Percentiles rank a stretch among this genome's conserved stretches.
Evolutionary conservation across 257 asterid genomes (phyloP).

Genomic region (Solanum ossicruentum): DNA sequence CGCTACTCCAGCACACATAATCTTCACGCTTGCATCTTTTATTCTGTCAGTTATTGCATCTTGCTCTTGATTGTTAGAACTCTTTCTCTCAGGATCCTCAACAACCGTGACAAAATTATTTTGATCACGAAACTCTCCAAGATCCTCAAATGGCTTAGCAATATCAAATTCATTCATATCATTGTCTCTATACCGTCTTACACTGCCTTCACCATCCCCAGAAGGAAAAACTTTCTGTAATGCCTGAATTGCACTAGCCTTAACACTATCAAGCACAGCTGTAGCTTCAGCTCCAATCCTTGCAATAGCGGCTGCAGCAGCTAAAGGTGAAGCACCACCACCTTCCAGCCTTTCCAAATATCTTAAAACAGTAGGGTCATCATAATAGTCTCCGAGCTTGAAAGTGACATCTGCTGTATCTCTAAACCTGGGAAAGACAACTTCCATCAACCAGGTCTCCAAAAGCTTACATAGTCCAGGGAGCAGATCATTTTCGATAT

Average conservation of each 20-base stretch:
- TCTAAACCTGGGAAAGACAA: conserved; percentile 90
- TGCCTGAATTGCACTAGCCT: conserved; percentile 75
- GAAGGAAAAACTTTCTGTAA: conserved; percentile 77
- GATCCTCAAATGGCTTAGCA: conserved; percentile 10
- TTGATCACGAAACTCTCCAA: conserved; percentile 12
- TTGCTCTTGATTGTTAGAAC: conserved; percentile 36
- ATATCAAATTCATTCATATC: neutral
- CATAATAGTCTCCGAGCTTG: conserved; percentile 94
- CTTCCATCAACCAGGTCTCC: conserved; percentile 97
- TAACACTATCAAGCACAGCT: conserved; percentile 91
- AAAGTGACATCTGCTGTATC: conserved; percentile 59
- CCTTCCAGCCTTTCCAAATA: conserved; percentile 86
- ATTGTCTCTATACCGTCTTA: conserved; percentile 16
- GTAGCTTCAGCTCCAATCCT: conserved; percentile 92
- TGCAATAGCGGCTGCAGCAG: conserved; percentile 96
- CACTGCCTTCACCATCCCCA: conserved; percentile 35
- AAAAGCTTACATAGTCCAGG: conserved; percentile 90
- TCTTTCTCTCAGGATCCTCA: conserved; percentile 16
- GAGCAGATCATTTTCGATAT: conserved; percentile 68
- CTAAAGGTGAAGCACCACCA: conserved; percentile 83
- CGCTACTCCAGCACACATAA: conserved; percentile 80
- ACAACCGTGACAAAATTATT: conserved; percentile 16
- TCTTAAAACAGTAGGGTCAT: conserved; percentile 87
- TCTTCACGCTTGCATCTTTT: conserved; percentile 62
- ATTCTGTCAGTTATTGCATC: conserved; percentile 49